Evolutionary conservation across 2,329 filamentous ascomycete genomes (phyloP).

Genomic region (Cryphonectria radicalis): DNA sequence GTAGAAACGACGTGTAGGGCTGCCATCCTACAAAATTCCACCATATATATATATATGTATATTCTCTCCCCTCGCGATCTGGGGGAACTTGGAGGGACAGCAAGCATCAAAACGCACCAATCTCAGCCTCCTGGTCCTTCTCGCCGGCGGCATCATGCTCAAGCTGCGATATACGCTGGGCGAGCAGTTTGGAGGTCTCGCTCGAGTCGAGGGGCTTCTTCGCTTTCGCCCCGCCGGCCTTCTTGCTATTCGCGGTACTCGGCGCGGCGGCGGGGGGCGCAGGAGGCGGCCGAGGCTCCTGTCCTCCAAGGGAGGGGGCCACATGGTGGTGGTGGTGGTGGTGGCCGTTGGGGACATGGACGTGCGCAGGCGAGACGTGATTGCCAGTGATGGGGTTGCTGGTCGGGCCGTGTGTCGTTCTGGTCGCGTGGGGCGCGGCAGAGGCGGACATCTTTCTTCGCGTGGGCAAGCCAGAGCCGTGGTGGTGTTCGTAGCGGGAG

Average conservation of each 20-base stretch:
- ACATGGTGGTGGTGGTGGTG: conserved; percentile 30
- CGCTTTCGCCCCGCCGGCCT: conserved; percentile 70
- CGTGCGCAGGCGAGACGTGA: conserved; percentile 35
- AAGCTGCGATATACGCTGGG: conserved; percentile 91
- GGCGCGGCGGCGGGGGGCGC: conserved; percentile 52
- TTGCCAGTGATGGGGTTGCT: conserved; percentile 28
- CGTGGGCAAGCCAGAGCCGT: not conserved
- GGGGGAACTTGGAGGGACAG: not conserved
- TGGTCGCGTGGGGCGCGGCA: conserved; percentile 21
- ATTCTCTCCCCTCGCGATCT: not conserved
- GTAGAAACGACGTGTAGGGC: not conserved
- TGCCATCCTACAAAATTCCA: not conserved
- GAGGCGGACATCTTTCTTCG: conserved; percentile 26
- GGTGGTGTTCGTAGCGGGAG: conserved; percentile 12
- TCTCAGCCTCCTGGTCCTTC: conserved; percentile 94
- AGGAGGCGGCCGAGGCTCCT: conserved; percentile 48
- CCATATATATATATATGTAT: too few relatives aligned
- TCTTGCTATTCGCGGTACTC: conserved; percentile 67
- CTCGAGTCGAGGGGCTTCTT: conserved; percentile 85
- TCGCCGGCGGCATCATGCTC: conserved; percentile 92
- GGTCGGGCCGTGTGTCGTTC: conserved; percentile 15
- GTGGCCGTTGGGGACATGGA: conserved; percentile 36
- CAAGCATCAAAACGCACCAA: conserved; percentile 61
- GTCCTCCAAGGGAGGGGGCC: conserved; percentile 32
- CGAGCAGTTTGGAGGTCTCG: conserved; percentile 89